Base-by-base conservation (phyloP, 148 eudicot genomes). In the Vaccinium darrowii region DNA sequence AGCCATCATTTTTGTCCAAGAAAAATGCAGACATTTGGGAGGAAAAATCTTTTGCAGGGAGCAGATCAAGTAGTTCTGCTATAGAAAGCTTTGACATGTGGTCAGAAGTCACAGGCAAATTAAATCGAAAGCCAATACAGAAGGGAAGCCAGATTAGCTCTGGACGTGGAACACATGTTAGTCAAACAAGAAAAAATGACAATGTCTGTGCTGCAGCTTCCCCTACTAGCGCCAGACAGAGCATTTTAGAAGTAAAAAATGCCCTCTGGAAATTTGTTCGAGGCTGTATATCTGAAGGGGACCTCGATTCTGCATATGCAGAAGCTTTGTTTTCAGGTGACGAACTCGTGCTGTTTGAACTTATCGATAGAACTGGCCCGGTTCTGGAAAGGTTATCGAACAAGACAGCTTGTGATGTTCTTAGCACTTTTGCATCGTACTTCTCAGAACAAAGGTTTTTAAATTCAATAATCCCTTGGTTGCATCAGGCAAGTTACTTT, bases 331-430 rank as follows among this genome's bases (percentile, higher is more conserved):
- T 81, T 86, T 95, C 94, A 67, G 92, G 88, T 74, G 88, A 92
- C 56, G 96, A 94, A 82, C 86, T 86, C 80, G 81, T 94, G 84
- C 73, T 95, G 76, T 88, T 93, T 80, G 96, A 95, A 85, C 94
- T 95, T 86, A 87, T 95, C 80, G 92, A 90, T 57, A 92, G 87
- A 86, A 95, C 98, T 47, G 98, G 98, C 50, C 98, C 98, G 21
- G 96, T 90, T 71, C 88, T 95, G 73, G 95, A 95, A 84, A 86
- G 86, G 77, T 88, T 95, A 86, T 94, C 98, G 51, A 84, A 90
- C 76, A 91, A 89, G 88, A 94, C 94, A 25, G 90, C 90, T 30
- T 85, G 87, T 84, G 90, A 88, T 84, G 88, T 94, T 51, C 87
- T 95, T 82, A 82, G 88, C 83, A 88, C 90, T 79, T 86, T 94